These are phyloP conservation scores for Penicillium alfredii DNA, from an alignment of 495 filamentous ascomycete species.

Conservation along the genomic window DNA sequence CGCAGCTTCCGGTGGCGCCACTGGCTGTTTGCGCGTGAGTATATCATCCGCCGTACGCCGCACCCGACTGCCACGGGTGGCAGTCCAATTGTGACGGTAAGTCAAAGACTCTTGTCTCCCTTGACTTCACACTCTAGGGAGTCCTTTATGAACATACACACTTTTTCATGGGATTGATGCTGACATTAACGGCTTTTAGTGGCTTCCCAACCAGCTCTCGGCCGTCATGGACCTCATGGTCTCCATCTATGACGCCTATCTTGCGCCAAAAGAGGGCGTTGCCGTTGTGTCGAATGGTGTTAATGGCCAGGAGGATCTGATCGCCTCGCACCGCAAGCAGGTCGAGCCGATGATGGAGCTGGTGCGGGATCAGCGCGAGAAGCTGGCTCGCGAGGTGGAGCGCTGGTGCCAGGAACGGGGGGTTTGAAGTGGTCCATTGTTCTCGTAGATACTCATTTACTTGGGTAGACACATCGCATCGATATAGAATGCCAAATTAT, in stretches of 20 bases:
- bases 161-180: no score
- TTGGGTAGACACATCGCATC: no score
- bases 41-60: slow-evolving; percentile 74
- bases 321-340: slow-evolving; percentile 34
- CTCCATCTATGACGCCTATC: slow-evolving; percentile 47
- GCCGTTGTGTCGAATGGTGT: slow-evolving; percentile 10
- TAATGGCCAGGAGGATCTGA: slow-evolving; percentile 26
- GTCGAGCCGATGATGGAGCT: slow-evolving; percentile 65
- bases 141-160: no score
- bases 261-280: slow-evolving; percentile 36
- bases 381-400: slow-evolving; percentile 69
- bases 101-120: slow-evolving; percentile 20
- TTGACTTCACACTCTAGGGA: no score
- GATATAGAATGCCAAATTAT: no score
- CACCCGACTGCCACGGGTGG: slow-evolving; percentile 89
- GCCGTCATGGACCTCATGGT: slow-evolving; percentile 73
- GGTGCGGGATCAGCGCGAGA: slow-evolving; percentile 61
- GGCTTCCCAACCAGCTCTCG: slow-evolving; percentile 79
- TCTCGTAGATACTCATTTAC: no score
- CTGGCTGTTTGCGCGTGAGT: slow-evolving; percentile 93
- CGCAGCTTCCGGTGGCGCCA: slow-evolving; percentile 90
- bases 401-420: slow-evolving; percentile 72
- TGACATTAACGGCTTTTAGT: no score
- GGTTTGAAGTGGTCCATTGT: slow-evolving; percentile 25
- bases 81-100: slow-evolving; percentile 78